Evolutionary conservation across 352 stramenopile species (phyloP), one percentile per base, ranked within the genome.

Genomic region (Albugo candida): DNA sequence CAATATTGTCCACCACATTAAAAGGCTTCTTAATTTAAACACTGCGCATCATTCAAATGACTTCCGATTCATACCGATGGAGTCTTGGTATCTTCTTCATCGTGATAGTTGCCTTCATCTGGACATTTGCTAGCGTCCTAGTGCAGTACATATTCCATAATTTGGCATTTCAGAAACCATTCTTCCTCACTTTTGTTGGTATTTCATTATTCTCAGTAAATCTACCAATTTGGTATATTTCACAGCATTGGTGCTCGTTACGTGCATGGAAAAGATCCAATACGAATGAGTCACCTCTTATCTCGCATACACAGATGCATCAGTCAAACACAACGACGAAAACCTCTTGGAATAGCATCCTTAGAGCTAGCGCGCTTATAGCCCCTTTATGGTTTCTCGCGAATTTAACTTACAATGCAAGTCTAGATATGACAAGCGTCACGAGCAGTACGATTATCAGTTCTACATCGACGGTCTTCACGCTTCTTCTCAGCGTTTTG

Each of bases 361-460:
- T 73, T 41, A 53, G 60, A 38, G 53, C 73, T 45, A 78, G 70
- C 21, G 59, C 73, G 38, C 68, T 84, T 55, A 66, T 97, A 52
- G 83, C 79, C 38, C 87, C 87, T 11, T 56, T 97, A 17, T 98
- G 91, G 89, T 97, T 97, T 60, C 47, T 93, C 18, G 86, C 86
- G 34, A 97, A 97, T 55, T 95, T 81, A 47, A 74, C 79, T 36
- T 97, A 97, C 67, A 97, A 96, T 62, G 60, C 81, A 37, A 91
- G 68, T 37, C 59, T 97, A 13, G 70, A 80, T 54, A 80, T 82
- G 54, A 97, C 87, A n/a, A 81, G 75, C 38, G 91, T 97, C 21
- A 95, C 87, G 20, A 95, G 76, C 56, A 94, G 70, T 45, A 98
- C 93, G 11, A 93, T 97, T 34, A 80, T 98, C 45, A 89, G 75